Evolutionary conservation across 2,329 filamentous ascomycete species (phyloP), one percentile per base, ranked within the genome.

Genomic region (Talaromyces atroroseus): DNA sequence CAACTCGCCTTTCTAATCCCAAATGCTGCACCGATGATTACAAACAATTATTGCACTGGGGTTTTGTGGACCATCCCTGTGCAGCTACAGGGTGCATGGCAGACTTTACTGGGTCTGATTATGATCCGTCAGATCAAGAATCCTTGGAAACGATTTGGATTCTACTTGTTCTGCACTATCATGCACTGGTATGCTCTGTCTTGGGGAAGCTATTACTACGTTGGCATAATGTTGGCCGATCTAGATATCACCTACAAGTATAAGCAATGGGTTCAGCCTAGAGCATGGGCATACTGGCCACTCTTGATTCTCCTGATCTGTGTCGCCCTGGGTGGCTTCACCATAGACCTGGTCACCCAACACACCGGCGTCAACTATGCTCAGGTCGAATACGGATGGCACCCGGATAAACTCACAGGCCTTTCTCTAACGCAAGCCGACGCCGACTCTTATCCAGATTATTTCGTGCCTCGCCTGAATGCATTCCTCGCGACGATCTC

Each of bases 61-160:
- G 76, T 79, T 5, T 67, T 79, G 1, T 79, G 77, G 77, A 78
- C 76, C 3, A 77, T 79, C 32, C 75, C 77, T 0, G 75, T 79
- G 0, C 75, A 78, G 59, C 67, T 79, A 1, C 77, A 79, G 61
- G 76, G 73, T 38, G 70, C 75, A 2, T 79, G 76, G 71, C 65
- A 74, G n/a, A 70, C 74, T 2, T 63, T 79, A 2, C 63, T 75
- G 10, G 75, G 69, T 21, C 68, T 70, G 5, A 69, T 79, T 26
- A 65, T 79, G 21, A 68, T 79, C 32, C 70, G 69, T 38, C 74
- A 78, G 52, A 71, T 77, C 64, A 76, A 74, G 60, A 75, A 65
- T 0, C 70, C 74, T 0, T 76, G 71, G 72, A 79, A 79, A 64
- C 72, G 77, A n/a, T 72, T 76, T 56, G 60, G 60, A 4, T 77